Conservation (phyloP, 2,329 filamentous ascomycete species). For the Fusarium sp. region DNA sequence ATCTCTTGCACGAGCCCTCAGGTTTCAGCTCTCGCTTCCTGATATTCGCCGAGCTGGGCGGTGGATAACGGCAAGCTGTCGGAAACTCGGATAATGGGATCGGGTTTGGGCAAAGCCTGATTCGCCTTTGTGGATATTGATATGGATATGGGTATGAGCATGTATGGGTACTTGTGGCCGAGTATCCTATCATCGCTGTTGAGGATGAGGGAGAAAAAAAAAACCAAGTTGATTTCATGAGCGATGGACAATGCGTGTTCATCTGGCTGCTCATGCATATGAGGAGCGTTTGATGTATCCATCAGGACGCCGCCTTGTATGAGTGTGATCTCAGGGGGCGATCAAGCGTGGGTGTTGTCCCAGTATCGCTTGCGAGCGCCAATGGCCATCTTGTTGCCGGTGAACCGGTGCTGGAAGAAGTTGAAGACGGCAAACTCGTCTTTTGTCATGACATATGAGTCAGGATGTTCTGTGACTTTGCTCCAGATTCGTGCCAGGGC, state of each 20-base stretch:
- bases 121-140: not conserved
- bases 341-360: constrained; percentile 58
- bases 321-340: constrained; percentile 14
- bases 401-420: constrained; percentile 78
- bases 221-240: not conserved
- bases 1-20: constrained; percentile 2
- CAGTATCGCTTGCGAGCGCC: constrained; percentile 65
- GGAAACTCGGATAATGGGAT: constrained; percentile 19
- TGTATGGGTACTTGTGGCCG: not conserved
- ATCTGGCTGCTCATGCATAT: not conserved
- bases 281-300: not conserved
- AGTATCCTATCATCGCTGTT: constrained; percentile 1
- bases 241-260: not conserved
- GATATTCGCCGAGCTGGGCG: constrained; percentile 2
- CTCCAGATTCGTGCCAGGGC: constrained; percentile 74
- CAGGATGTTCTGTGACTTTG: constrained; percentile 72
- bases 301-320: constrained; percentile 13
- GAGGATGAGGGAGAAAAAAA: not conserved
- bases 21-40: constrained; percentile 34
- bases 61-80: constrained; percentile 7
- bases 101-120: constrained; percentile 1
- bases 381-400: constrained; percentile 61
- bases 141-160: not conserved
- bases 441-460: constrained; percentile 77
- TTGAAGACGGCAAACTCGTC: constrained; percentile 91